phyloP scores from a whole-genome alignment of 805 yeast species.

The Ogataea ganodermae region DNA sequence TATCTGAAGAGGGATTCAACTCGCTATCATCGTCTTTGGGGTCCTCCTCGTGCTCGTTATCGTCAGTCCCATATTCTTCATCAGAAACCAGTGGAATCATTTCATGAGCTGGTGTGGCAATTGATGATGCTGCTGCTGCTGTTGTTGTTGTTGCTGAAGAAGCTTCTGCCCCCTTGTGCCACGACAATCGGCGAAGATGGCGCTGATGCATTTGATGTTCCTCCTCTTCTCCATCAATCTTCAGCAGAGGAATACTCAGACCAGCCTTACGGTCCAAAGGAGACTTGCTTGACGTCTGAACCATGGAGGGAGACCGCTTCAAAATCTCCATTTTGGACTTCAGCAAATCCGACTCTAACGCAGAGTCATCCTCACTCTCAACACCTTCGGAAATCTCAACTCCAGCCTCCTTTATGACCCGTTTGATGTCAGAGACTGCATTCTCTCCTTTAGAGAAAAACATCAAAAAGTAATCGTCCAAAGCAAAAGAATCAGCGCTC shows the following conservation, averaged over 20 bases:
- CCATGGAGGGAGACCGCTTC: conserved; percentile 28
- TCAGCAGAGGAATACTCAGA: conserved; percentile 5
- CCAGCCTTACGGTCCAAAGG: not conserved
- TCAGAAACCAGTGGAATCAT: conserved; percentile 3
- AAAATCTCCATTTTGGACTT: conserved; percentile 28
- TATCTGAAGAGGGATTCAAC: not conserved
- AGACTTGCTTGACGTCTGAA: conserved; percentile 24
- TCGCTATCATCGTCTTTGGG: not conserved
- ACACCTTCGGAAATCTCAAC: conserved; percentile 26
- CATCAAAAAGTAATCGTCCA: conserved; percentile 72
- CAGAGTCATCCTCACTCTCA: conserved; percentile 26
- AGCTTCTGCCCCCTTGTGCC: no score
- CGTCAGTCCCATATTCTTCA: conserved; percentile 8
- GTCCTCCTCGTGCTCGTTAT: conserved; percentile 6
- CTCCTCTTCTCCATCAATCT: not conserved
- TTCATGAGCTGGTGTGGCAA: not conserved
- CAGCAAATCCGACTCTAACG: conserved; percentile 20
- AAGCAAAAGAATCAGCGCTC: conserved; percentile 49
- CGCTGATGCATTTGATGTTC: no score
- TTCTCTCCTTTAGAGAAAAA: conserved; percentile 57
- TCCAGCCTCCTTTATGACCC: conserved; percentile 40
- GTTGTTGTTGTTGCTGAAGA: no score
- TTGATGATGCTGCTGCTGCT: no score
- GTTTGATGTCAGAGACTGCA: conserved; percentile 43
- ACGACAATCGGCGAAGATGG: no score